Evolutionary conservation across 352 stramenopile genomes (phyloP), one percentile per base, ranked within the genome.

Genomic region (Phytopythium chamaehyphon): DNA sequence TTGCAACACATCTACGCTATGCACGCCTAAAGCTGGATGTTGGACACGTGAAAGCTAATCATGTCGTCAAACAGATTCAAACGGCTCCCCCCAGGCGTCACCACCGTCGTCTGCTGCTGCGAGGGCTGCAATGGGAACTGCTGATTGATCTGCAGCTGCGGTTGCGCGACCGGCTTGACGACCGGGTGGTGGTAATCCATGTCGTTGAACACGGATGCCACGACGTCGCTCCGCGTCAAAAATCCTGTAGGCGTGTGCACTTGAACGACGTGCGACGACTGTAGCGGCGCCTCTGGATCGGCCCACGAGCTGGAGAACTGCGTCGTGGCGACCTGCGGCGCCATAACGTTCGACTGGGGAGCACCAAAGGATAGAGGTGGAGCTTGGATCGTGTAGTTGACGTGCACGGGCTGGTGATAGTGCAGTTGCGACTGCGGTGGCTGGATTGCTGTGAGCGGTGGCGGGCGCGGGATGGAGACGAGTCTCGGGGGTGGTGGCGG

Each of bases 1-100:
- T 23, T 19, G 11, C 48, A 12, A 14, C 21, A 45, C 38, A 6
- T 37, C 28, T 18, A 36, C 42, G 38, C 38, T 21, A 8, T 43
- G 7, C 38, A 21, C 4, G 1, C 7, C 31, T 38, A 53, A 11
- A 45, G 46, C 55, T 67, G 47, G 42, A 73, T 69, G 26, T 69
- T 58, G 50, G 51, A 53, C 46, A 76, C 62, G 42, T 78, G 65
- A 49, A 76, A 78, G 56, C 57, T 66, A 33, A 78, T 64, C 56
- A 78, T 73, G 22, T 75, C 65, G 45, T 78, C 69, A 18, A 78
- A 39, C 22, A 78, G 31, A 38, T 64, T 73, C 9, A 50, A 19
- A 40, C 51, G 51, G 21, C 14, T 36, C 18, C 31, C 22, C 26
- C 37, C n/a, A 18, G 18, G 0, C 28, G n/a, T 39, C n/a, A 21